Percentiles rank a stretch among this genome's conserved stretches.
These are phyloP conservation scores for Collybia mongolica DNA, from an alignment of 768 basidiomycete genomes.

Conservation along the genomic window DNA sequence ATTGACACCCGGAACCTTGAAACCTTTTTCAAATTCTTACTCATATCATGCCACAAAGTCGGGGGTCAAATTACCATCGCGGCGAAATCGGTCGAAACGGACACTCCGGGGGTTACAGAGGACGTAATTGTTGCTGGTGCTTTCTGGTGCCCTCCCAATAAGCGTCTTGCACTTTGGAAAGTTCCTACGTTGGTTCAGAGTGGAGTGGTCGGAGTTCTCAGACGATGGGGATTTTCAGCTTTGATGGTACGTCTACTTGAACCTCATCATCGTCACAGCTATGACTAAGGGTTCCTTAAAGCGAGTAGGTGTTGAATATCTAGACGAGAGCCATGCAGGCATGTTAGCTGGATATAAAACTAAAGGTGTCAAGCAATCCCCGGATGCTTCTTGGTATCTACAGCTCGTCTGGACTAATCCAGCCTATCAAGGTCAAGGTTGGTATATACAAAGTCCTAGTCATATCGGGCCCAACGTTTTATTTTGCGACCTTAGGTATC, in stretches of 20 bases:
- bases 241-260: no score
- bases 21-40: slow-evolving; percentile 17
- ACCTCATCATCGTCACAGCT: no score
- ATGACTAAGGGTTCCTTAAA: slow-evolving; percentile 1
- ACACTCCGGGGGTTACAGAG: slow-evolving; percentile 1
- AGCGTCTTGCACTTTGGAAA: slow-evolving; percentile 20
- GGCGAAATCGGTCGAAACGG: slow-evolving; percentile 11
- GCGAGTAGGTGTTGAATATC: slow-evolving; percentile 22
- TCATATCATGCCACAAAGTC: slow-evolving; percentile 14
- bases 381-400: slow-evolving; percentile 28
- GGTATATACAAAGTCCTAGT: not conserved
- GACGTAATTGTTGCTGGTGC: slow-evolving; percentile 22
- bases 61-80: slow-evolving; percentile 26
- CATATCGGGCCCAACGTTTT: not conserved
- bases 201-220: slow-evolving; percentile 16
- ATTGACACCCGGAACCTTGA: slow-evolving; percentile 12
- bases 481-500: slow-evolving; percentile 15
- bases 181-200: slow-evolving; percentile 15
- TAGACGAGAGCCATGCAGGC: slow-evolving; percentile 12
- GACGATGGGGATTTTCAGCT: slow-evolving; percentile 14
- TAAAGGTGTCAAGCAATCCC: slow-evolving; percentile 12
- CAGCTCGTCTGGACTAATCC: slow-evolving; percentile 24
- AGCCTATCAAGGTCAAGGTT: slow-evolving; percentile 27
- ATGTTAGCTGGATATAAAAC: slow-evolving; percentile 18
- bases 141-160: slow-evolving; percentile 24